Conservation (phyloP, 495 filamentous ascomycete genomes). For the Xylaria cubensis region DNA sequence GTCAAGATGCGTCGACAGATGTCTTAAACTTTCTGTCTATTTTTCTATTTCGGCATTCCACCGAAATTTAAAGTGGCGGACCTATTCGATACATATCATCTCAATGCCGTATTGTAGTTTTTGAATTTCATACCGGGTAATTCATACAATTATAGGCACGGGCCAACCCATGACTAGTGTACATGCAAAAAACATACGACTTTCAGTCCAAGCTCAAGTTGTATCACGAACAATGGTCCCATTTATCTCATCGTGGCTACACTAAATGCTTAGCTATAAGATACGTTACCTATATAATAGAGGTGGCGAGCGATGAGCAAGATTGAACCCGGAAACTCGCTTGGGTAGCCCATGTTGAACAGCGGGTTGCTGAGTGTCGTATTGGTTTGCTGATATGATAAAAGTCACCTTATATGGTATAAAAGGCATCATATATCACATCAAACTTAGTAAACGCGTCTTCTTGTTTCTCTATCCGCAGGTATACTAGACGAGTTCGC, state of each 20-base stretch:
- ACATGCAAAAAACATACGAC: slow-evolving; percentile 1
- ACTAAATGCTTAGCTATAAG: not conserved
- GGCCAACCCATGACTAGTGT: not conserved
- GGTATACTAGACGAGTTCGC: slow-evolving; percentile 5
- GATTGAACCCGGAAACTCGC: slow-evolving; percentile 13
- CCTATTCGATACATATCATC: not conserved
- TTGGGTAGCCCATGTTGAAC: slow-evolving; percentile 9
- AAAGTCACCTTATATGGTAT: slow-evolving; percentile 15
- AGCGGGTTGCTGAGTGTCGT: slow-evolving; percentile 4
- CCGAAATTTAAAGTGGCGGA: not conserved
- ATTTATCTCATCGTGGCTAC: not conserved
- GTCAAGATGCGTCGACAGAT: not conserved
- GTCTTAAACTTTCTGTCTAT: not conserved
- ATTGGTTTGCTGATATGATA: slow-evolving; percentile 8
- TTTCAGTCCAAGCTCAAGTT: not conserved
- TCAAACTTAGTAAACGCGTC: slow-evolving; percentile 9
- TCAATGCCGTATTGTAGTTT: not conserved
- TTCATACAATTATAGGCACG: not conserved
- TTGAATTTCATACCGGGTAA: not conserved
- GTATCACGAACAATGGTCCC: not conserved
- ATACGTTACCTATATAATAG: not conserved
- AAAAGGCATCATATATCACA: slow-evolving; percentile 19
- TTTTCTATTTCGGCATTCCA: not conserved
- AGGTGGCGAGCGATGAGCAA: not conserved
- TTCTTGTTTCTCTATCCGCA: slow-evolving; percentile 13